Conservation (phyloP, 306 rosid species). For the Gastrolobium villosum region DNA sequence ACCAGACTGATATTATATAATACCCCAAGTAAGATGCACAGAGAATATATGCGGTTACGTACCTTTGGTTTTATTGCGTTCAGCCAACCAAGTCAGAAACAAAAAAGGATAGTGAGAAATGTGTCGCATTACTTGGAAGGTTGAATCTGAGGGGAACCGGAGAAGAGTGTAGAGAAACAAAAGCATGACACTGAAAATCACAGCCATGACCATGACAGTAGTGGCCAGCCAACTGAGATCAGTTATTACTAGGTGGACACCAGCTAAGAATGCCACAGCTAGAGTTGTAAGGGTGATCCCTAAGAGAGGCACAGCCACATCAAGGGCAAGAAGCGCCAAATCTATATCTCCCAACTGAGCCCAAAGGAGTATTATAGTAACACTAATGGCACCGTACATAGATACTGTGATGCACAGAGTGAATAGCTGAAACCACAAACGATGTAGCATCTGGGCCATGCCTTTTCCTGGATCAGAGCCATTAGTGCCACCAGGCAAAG, state of each 20-base stretch:
- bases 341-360: conserved; percentile 25
- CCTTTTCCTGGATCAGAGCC: neutral
- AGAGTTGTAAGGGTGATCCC: conserved; percentile 39
- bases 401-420: conserved; percentile 42
- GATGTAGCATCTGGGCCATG: neutral
- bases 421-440: neutral
- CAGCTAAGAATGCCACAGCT: conserved; percentile 46
- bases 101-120: conserved; percentile 8
- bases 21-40: too few relatives aligned
- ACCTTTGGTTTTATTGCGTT: neutral
- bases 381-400: conserved; percentile 39
- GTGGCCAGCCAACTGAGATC: conserved; percentile 28
- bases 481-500: conserved; percentile 30
- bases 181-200: neutral
- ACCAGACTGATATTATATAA: too few relatives aligned
- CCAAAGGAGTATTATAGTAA: conserved; percentile 37
- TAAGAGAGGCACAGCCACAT: conserved; percentile 14
- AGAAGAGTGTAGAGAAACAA: neutral
- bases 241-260: conserved; percentile 21
- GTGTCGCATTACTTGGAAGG: neutral
- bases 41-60: too few relatives aligned
- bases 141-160: neutral
- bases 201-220: neutral
- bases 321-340: neutral
- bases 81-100: neutral